Base-by-base conservation (phyloP, 2,329 filamentous ascomycete species). In the Pleurostoma richardsiae region DNA sequence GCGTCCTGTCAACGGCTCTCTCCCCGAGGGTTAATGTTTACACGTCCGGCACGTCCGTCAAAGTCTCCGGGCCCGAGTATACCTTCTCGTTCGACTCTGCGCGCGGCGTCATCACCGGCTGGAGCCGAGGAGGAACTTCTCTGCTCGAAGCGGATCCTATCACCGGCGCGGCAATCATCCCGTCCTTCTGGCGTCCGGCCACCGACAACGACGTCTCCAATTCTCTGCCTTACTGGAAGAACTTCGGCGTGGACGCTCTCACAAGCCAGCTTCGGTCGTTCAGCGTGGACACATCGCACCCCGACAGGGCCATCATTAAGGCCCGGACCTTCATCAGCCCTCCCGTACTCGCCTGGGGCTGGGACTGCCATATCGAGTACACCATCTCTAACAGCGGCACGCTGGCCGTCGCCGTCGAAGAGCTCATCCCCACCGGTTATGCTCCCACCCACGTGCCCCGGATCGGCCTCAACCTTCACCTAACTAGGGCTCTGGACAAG, bases 131-230 rank as follows among this genome's bases (percentile, higher is more conserved):
- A 39, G 59, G 61, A 44, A 52, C 60, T 31, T 42, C 60, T 0
- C 50, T 77, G 0, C 58, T 76, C 8, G 62, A 56, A 6, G 43
- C 55, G 1, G 61, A 68, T 42, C 63, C 71, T 1, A 58, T 51
- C 33, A 64, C 63, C 3, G 54, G 60, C 6, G 60, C 63, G 4
- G 71, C 68, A 27, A 59, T 73, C 11, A 55, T 61, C 6, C 70
- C 77, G 2, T 67, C 70, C 5, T 79, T 86, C 63, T 86, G 81
- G 74, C 79, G 83, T 4, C 78, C 83, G 0, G 73, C 76, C 10
- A 86, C 82, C 0, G 80, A 87, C 60, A 87, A 87, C 54, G 83
- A 87, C 55, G 65, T 68, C 0, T 71, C 76, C 0, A 57, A 63
- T 11, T 76, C 79, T 8, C 69, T 76, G 4, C 72, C 71, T 4